Evolutionary conservation across 345 rosid species (phyloP).

Genomic region (Eutrema yunnanense): DNA sequence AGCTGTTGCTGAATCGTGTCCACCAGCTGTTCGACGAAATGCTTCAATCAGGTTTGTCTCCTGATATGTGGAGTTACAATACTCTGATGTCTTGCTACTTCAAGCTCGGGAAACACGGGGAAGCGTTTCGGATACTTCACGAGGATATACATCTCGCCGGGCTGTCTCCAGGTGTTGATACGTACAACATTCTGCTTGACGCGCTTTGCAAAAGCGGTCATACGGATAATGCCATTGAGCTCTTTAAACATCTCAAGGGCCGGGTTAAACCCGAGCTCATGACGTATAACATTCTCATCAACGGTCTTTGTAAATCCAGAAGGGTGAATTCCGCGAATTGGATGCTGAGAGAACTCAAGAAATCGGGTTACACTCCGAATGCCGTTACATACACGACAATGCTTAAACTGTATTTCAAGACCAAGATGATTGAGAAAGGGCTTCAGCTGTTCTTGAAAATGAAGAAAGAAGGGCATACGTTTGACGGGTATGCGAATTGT

Average conservation of each 20-base stretch:
- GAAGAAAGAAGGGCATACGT: constrained; percentile 55
- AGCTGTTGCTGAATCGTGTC: constrained; percentile 25
- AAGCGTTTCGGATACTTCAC: constrained; percentile 45
- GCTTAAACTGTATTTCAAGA: constrained; percentile 52
- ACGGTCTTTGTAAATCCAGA: constrained; percentile 61
- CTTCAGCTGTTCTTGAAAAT: constrained; percentile 43
- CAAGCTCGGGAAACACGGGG: constrained; percentile 47
- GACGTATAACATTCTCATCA: constrained; percentile 67
- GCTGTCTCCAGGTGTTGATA: constrained; percentile 37
- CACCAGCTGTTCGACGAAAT: constrained; percentile 78
- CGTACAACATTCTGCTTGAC: constrained; percentile 60
- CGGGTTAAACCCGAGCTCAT: constrained; percentile 38
- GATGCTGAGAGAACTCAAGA: constrained; percentile 46
- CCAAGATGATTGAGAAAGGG: constrained; percentile 44
- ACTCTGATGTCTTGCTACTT: constrained; percentile 66
- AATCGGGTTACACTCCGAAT: constrained; percentile 50
- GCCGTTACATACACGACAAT: constrained; percentile 64
- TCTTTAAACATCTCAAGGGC: constrained; percentile 45
- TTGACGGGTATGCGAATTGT: constrained; percentile 70
- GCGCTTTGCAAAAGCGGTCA: constrained; percentile 72
- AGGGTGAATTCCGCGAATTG: constrained; percentile 40
- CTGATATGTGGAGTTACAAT: constrained; percentile 73
- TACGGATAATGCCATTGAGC: constrained; percentile 40
- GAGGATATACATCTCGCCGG: constrained; percentile 33
- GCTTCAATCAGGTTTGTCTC: constrained; percentile 42